Conservation (phyloP, 768 basidiomycete species). For the Lentinula edodes region DNA sequence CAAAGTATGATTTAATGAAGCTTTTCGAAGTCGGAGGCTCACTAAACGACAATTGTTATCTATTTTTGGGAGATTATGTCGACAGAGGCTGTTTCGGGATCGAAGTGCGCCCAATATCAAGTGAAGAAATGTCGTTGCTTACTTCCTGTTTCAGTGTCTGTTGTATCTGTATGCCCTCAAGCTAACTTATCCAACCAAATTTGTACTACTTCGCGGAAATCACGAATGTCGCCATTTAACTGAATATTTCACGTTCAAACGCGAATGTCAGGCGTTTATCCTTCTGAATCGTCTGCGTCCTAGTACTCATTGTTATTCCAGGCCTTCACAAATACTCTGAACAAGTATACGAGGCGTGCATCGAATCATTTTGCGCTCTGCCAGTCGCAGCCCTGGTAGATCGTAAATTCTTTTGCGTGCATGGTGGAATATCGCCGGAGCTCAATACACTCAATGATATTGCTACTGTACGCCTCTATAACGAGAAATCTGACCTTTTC, state of each 20-base stretch:
- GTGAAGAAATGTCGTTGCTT: neutral
- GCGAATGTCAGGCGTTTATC: conserved; percentile 59
- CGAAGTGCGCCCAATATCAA: conserved; percentile 29
- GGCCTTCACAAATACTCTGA: conserved; percentile 88
- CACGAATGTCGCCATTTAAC: conserved; percentile 97
- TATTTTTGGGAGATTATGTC: conserved; percentile 96
- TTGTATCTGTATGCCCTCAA: conserved; percentile 92
- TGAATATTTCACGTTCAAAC: conserved; percentile 97
- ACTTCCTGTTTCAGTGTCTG: conserved; percentile 53
- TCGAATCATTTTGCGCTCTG: conserved; percentile 83
- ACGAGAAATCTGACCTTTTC: neutral
- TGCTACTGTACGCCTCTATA: conserved; percentile 36
- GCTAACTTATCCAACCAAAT: conserved; percentile 78
- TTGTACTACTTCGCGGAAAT: conserved; percentile 87
- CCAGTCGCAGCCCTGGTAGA: conserved; percentile 93
- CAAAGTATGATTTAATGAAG: conserved; percentile 95
- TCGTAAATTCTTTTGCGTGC: conserved; percentile 94
- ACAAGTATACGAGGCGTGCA: conserved; percentile 87
- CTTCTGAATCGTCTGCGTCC: neutral
- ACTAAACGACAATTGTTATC: conserved; percentile 75
- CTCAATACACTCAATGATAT: conserved; percentile 77
- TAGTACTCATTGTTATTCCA: conserved; percentile 21
- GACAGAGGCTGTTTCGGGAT: conserved; percentile 92
- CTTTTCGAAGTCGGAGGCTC: conserved; percentile 92
- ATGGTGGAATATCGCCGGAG: conserved; percentile 91